A percentile compares a stretch with the other conserved stretches of the same genome.
These are phyloP conservation scores for Aquilaria malaccensis DNA, from an alignment of 345 rosid genomes.

Conservation along the genomic window DNA sequence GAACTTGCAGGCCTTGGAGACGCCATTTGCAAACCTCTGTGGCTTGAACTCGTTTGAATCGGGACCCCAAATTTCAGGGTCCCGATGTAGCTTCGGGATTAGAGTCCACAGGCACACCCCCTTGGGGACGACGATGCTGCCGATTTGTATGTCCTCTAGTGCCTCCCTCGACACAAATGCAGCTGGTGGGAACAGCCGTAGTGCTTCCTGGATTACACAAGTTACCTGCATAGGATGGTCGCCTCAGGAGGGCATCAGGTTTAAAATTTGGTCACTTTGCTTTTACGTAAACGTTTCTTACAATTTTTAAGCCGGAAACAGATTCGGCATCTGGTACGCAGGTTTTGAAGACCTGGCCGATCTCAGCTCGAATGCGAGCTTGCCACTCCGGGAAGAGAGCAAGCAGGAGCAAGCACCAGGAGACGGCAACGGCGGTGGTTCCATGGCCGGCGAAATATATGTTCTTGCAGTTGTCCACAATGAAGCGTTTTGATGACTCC, in stretches of 20 bases:
- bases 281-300: constrained; percentile 8
- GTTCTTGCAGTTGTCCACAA: constrained; percentile 82
- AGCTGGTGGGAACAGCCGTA: constrained; percentile 64
- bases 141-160: constrained; percentile 46
- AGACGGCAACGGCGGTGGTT: constrained; percentile 61
- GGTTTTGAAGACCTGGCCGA: constrained; percentile 31
- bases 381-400: constrained; percentile 81
- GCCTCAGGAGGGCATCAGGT: no score
- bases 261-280: no score
- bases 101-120: constrained; percentile 49
- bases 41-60: constrained; percentile 77
- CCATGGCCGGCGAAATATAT: constrained; percentile 85
- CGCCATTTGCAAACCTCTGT: constrained; percentile 54
- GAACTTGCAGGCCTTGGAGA: constrained; percentile 60
- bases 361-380: constrained; percentile 45
- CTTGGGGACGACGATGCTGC: constrained; percentile 48
- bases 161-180: constrained; percentile 66
- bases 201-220: constrained; percentile 58
- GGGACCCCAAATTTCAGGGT: constrained; percentile 60
- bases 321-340: constrained; percentile 40
- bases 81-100: constrained; percentile 53
- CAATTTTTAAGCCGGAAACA: constrained; percentile 43
- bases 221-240: constrained; percentile 26
- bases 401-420: constrained; percentile 86
- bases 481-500: constrained; percentile 44